phyloP scores from a whole-genome alignment of 2,329 filamentous ascomycete species.

The Lasiodiplodia citricola region DNA sequence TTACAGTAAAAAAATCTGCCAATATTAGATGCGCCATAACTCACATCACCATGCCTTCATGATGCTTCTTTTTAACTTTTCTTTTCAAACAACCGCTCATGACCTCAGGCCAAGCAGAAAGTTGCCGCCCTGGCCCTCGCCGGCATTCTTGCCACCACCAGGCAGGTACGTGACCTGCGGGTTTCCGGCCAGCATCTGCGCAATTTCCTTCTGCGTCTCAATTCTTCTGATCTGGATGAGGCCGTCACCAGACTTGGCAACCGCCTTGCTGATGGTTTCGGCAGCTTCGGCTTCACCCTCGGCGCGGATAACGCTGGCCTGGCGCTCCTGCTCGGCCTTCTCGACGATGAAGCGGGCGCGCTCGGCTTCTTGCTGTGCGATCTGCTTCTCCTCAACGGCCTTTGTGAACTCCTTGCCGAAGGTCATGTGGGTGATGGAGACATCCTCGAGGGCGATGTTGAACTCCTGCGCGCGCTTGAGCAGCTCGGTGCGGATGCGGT shows the following conservation, averaged over 20 bases:
- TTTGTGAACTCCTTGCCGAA: slow-evolving; percentile 99
- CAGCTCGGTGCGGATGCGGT: slow-evolving; percentile 91
- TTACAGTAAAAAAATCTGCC: slow-evolving; percentile 34
- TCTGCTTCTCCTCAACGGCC: slow-evolving; percentile 99
- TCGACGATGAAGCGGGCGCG: slow-evolving; percentile 97
- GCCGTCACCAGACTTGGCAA: slow-evolving; percentile 91
- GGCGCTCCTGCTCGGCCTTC: slow-evolving; percentile 96
- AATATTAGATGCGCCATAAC: slow-evolving; percentile 29
- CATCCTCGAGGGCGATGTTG: slow-evolving; percentile 98
- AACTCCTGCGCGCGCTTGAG: slow-evolving; percentile 93
- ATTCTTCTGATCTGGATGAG: slow-evolving; percentile 96
- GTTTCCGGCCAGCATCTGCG: slow-evolving; percentile 84
- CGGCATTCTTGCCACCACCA: slow-evolving; percentile 64
- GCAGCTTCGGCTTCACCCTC: slow-evolving; percentile 98
- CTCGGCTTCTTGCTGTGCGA: slow-evolving; percentile 98
- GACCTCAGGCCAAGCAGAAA: slow-evolving; percentile 70
- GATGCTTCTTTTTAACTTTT: slow-evolving; percentile 6
- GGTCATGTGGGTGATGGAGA: slow-evolving; percentile 99
- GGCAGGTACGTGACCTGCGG: slow-evolving; percentile 97
- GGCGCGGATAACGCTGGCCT: slow-evolving; percentile 96
- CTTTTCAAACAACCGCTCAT: slow-evolving; percentile 28
- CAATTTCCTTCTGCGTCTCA: slow-evolving; percentile 95
- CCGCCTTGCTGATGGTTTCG: slow-evolving; percentile 91
- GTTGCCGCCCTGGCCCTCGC: slow-evolving; percentile 63
- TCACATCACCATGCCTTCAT: slow-evolving; percentile 35